phyloP scores from a whole-genome alignment of 768 basidiomycete genomes.

The Mrakia gelida region DNA sequence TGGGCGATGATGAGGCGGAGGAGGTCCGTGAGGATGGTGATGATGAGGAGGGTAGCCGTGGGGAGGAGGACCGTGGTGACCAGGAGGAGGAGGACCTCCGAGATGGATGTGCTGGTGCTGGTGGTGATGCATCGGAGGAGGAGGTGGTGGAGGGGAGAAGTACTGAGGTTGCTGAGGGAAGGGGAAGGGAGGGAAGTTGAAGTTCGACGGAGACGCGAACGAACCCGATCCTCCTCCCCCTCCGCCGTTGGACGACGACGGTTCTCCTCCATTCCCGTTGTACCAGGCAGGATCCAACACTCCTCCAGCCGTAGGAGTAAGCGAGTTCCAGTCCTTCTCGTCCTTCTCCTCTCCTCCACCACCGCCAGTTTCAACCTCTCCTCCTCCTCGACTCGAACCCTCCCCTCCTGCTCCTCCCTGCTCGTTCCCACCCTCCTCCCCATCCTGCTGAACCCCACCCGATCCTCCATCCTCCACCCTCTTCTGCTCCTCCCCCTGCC shows the following conservation, averaged over 20 bases:
- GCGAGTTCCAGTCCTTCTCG: constrained; percentile 9
- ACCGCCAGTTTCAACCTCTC: background rate
- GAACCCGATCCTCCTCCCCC: background rate
- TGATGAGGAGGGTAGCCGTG: background rate
- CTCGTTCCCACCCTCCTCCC: background rate
- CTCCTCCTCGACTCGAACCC: background rate
- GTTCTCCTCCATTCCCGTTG: background rate
- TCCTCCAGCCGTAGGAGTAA: background rate
- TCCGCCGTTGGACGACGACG: background rate
- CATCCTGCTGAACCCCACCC: background rate
- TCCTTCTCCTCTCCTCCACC: background rate
- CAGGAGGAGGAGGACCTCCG: background rate
- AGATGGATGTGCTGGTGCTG: background rate
- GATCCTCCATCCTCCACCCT: background rate
- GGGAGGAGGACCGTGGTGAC: background rate
- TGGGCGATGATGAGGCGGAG: background rate
- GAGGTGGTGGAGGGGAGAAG: background rate
- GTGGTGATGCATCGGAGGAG: background rate
- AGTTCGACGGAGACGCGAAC: background rate
- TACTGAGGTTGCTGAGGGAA: constrained; percentile 17
- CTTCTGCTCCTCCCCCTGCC: background rate
- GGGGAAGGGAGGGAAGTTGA: constrained; percentile 17
- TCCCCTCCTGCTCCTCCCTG: background rate
- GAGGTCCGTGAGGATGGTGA: background rate
- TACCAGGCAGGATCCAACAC: background rate